Evolutionary conservation across 2,329 filamentous ascomycete genomes (phyloP), one percentile per base, ranked within the genome.

Genomic region (Xylariaceae sp.): DNA sequence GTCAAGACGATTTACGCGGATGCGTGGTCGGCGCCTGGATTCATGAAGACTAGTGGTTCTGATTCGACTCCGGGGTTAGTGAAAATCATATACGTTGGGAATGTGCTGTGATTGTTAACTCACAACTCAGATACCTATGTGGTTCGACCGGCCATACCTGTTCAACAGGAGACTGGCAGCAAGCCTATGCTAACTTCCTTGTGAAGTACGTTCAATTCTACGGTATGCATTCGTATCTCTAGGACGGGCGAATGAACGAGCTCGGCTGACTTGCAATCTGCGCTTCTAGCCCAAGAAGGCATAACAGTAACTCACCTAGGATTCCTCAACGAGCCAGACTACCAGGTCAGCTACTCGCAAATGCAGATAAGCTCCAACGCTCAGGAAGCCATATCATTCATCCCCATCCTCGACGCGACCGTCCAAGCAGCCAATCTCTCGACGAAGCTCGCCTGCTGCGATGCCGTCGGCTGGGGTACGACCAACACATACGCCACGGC

Each of bases 131-230:
- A 9, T 66, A 66, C 38, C 60, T 74, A 2, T 76, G 73, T 57
- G 73, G 73, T 1, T 67, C 70, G 0, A 66, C 70, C 0, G 71
- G 69, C 0, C 67, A 68, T 18, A 61, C 56, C 11, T 75, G 73
- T 59, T 62, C 63, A 10, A 66, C 64, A 2, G 71, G 72, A 2
- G 73, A 75, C 61, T 78, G 75, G 75, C 62, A 69, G 44, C 70
- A 76, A 59, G 72, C 75, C 1, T 78, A 76, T 45, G 76, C 75
- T 39, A 65, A 77, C 57, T 75, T 75, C 59, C 63, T 79, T 6
- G 68, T 75, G 7, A 67, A 75, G 52, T 78, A 77, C 62, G 69
- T 78, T 42, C 66, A 73, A 56, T 72, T 69, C 51, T 80, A 80
- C 61, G 22, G 22, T 28, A 28, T 28, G 22, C 7, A 28, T 28